Conservation (phyloP, 371 early-diverging fungal genomes). For the Mucor velutinosus region DNA sequence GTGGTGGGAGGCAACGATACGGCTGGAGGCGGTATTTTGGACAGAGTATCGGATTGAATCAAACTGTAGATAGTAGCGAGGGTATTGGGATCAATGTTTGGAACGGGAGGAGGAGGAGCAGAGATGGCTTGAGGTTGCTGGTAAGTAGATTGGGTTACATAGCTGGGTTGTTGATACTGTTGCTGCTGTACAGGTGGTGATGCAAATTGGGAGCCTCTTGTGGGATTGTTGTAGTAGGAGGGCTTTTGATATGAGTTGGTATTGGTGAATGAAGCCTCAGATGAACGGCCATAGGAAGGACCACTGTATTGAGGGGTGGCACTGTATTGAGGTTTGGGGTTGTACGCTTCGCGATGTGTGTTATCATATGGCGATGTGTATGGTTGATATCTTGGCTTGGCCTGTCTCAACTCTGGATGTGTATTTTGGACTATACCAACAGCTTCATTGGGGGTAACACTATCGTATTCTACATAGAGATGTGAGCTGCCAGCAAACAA, state of each 20-base stretch:
- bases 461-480: conserved; percentile 26
- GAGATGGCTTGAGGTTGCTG: background rate
- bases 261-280: background rate
- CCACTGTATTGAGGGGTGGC: background rate
- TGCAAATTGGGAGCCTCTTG: background rate
- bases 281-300: background rate
- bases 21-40: background rate
- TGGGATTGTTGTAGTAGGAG: background rate
- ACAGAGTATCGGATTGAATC: conserved; percentile 16
- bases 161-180: background rate
- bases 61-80: conserved; percentile 21
- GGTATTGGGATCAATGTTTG: conserved; percentile 25
- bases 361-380: background rate
- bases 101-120: background rate
- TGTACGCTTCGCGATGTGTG: background rate
- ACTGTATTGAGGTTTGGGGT: background rate
- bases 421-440: conserved; percentile 18
- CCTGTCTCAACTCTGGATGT: background rate
- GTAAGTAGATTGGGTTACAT: background rate
- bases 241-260: background rate
- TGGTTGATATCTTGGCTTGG: background rate
- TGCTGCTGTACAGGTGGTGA: background rate
- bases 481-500: background rate
- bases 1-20: background rate
- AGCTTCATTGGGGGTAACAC: conserved; percentile 29